Evolutionary conservation across 2,329 filamentous ascomycete genomes (phyloP).

Genomic region (Didymella keratinophila): DNA sequence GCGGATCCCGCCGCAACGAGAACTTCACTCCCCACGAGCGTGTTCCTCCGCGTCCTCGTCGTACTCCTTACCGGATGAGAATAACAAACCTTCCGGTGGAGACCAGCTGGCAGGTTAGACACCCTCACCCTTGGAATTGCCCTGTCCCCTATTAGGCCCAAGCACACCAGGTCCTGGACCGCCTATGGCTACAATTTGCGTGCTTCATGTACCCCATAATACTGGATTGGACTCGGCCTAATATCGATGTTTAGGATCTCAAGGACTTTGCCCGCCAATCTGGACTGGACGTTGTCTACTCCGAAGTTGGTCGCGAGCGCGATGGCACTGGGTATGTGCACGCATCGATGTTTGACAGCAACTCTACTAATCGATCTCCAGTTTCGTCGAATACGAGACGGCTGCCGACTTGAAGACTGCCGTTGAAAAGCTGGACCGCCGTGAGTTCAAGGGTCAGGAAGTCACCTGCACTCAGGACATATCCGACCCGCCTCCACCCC

Average conservation of each 20-base stretch:
- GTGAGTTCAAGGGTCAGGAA: conserved; percentile 88
- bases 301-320: conserved; percentile 90
- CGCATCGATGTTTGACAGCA: neutral
- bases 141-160: conserved; percentile 45
- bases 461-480: conserved; percentile 91
- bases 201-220: conserved; percentile 39
- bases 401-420: conserved; percentile 87
- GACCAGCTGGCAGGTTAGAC: conserved; percentile 99
- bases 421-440: conserved; percentile 91
- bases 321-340: conserved; percentile 85
- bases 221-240: conserved; percentile 70
- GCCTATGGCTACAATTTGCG: conserved; percentile 48
- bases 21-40: conserved; percentile 70
- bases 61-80: conserved; percentile 95
- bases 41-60: conserved; percentile 80
- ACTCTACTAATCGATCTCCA: conserved; percentile 52
- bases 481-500: conserved; percentile 51
- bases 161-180: conserved; percentile 50
- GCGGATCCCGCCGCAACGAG: conserved; percentile 78
- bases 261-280: conserved; percentile 99
- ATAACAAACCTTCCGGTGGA: conserved; percentile 96
- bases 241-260: conserved; percentile 88
- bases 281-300: conserved; percentile 97
- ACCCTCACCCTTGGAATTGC: conserved; percentile 59
- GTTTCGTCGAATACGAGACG: conserved; percentile 98